These are phyloP conservation scores for Candida piceae DNA, from an alignment of 805 yeast genomes.

Conservation along the genomic window DNA sequence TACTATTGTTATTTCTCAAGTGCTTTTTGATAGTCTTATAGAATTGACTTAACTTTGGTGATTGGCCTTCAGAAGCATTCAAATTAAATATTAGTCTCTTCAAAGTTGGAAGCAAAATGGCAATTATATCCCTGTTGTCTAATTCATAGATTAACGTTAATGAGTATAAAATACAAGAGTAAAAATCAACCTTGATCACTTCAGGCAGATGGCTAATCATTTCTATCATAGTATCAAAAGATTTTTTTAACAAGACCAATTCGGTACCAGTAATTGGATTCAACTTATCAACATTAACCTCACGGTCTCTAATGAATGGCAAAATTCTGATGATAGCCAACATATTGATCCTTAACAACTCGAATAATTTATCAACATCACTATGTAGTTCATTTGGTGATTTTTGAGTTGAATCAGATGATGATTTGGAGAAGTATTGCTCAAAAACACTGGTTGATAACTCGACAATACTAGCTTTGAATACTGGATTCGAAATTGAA, in stretches of 20 bases:
- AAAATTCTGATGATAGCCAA: constrained; percentile 54
- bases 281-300: constrained; percentile 26
- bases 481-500: constrained; percentile 46
- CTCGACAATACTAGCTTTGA: constrained; percentile 45
- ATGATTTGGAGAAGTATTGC: constrained; percentile 42
- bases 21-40: constrained; percentile 32
- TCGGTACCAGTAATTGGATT: constrained; percentile 26
- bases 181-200: constrained; percentile 64
- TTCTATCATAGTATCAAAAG: constrained; percentile 48
- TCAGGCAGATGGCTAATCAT: constrained; percentile 65
- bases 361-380: constrained; percentile 77
- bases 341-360: constrained; percentile 65
- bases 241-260: constrained; percentile 40
- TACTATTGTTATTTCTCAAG: constrained; percentile 25
- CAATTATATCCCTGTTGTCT: constrained; percentile 37
- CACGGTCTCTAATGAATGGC: constrained; percentile 53
- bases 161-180: constrained; percentile 62
- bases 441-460: constrained; percentile 35
- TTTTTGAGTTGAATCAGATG: constrained; percentile 8
- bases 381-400: constrained; percentile 39
- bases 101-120: constrained; percentile 47
- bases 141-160: constrained; percentile 52
- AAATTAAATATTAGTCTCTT: constrained; percentile 38
- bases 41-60: constrained; percentile 30
- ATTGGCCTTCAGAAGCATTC: constrained; percentile 9